Evolutionary conservation across 768 basidiomycete species (phyloP).

Genomic region (Trametes gibbosa): DNA sequence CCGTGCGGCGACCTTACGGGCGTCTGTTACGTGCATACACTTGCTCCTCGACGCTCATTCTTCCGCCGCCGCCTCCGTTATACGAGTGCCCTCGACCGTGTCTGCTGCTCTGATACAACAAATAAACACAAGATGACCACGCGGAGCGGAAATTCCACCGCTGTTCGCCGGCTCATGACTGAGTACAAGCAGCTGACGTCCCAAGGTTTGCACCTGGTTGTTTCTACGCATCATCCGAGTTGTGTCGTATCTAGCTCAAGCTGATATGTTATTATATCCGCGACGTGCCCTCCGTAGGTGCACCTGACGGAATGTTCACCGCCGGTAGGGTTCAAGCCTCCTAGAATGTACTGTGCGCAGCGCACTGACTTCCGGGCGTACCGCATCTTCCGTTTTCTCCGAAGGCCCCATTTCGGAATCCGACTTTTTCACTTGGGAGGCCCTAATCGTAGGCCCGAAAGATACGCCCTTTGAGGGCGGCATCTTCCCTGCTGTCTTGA

Average conservation of each 20-base stretch:
- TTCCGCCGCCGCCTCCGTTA: not conserved
- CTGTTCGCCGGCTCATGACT: slow-evolving; percentile 85
- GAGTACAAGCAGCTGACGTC: slow-evolving; percentile 87
- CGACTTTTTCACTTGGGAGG: slow-evolving; percentile 97
- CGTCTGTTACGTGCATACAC: not conserved
- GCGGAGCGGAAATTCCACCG: slow-evolving; percentile 62
- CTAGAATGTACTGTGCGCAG: not conserved
- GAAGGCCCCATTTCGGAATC: slow-evolving; percentile 86
- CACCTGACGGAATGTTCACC: slow-evolving; percentile 95
- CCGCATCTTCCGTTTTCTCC: not conserved
- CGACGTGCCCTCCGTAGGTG: slow-evolving; percentile 44
- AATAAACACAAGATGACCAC: slow-evolving; percentile 42
- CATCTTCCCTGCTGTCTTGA: slow-evolving; percentile 87
- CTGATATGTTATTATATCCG: slow-evolving; percentile 1
- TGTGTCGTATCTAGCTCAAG: not conserved
- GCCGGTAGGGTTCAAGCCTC: slow-evolving; percentile 52
- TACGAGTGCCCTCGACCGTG: not conserved
- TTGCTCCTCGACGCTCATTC: slow-evolving; percentile 3
- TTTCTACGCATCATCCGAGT: not conserved
- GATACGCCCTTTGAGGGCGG: slow-evolving; percentile 98
- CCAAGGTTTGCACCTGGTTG: slow-evolving; percentile 46
- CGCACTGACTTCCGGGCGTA: slow-evolving; percentile 4
- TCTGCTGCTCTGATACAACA: not conserved
- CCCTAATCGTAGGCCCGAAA: slow-evolving; percentile 88
- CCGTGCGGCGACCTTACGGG: slow-evolving; percentile 1